These are phyloP conservation scores for Neurospora intermedia DNA, from an alignment of 495 filamentous ascomycete genomes.

Conservation along the genomic window DNA sequence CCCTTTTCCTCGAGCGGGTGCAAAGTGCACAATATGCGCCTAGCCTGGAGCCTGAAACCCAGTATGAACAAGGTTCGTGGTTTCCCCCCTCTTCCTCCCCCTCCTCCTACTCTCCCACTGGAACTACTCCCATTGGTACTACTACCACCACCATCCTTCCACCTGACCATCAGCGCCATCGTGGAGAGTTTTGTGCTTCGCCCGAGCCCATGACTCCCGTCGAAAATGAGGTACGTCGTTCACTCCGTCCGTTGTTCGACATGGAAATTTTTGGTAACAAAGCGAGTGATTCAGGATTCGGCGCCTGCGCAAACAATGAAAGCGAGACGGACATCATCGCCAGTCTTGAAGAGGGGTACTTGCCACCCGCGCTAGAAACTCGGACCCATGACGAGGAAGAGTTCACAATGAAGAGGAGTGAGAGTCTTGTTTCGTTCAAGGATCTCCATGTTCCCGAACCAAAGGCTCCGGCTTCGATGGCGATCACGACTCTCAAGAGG, in stretches of 20 bases:
- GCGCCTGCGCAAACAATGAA: not conserved
- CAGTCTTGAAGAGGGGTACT: not conserved
- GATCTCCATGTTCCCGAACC: not conserved
- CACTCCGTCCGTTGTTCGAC: not conserved
- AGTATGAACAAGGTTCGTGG: not conserved
- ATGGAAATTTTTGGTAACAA: not conserved
- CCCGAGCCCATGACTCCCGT: not conserved
- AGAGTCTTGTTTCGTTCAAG: not conserved
- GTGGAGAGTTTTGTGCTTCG: not conserved
- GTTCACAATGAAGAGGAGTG: not conserved
- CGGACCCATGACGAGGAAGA: not conserved
- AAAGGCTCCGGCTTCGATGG: not conserved
- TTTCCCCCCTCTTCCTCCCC: not conserved
- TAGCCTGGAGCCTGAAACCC: not conserved
- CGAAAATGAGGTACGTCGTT: not conserved
- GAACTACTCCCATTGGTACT: no score
- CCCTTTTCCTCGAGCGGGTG: not conserved
- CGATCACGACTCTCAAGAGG: not conserved
- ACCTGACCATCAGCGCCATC: not conserved
- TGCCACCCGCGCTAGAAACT: not conserved
- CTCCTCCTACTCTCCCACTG: not conserved
- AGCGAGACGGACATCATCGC: not conserved
- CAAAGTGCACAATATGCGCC: not conserved
- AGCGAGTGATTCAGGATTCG: not conserved
- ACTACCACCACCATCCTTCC: not conserved